These are phyloP conservation scores for Noccaea caerulescens DNA, from an alignment of 345 rosid genomes.

Conservation along the genomic window DNA sequence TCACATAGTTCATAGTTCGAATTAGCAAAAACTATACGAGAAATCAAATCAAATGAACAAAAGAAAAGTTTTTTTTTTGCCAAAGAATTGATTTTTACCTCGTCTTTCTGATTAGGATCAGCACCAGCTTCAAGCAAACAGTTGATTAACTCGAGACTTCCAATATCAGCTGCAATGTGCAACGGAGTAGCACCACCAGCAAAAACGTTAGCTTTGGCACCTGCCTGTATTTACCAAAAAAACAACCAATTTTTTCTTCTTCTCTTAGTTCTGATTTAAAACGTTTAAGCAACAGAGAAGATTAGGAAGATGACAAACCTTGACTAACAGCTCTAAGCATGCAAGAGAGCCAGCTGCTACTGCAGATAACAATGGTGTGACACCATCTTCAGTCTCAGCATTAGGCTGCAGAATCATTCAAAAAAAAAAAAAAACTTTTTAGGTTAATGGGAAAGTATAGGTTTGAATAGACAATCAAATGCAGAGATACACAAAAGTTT, in stretches of 20 bases:
- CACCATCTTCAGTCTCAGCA: conserved; percentile 80
- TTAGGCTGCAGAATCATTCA: conserved; percentile 69
- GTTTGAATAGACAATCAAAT: conserved; percentile 1
- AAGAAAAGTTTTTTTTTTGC: neutral
- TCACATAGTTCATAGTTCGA: neutral
- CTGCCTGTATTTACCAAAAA: conserved; percentile 60
- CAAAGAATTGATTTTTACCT: conserved; percentile 50
- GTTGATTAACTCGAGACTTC: conserved; percentile 65
- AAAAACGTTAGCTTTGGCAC: conserved; percentile 71
- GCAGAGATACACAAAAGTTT: conserved; percentile 25
- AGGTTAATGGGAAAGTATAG: neutral
- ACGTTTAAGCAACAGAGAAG: neutral
- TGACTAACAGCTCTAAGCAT: conserved; percentile 71
- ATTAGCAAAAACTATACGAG: conserved; percentile 5
- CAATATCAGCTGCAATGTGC: conserved; percentile 89
- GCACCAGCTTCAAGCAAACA: conserved; percentile 81
- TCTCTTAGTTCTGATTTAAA: neutral
- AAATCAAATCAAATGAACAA: neutral
- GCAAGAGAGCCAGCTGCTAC: conserved; percentile 89
- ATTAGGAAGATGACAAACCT: conserved; percentile 56
- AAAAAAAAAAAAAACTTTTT: neutral
- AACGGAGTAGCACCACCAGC: conserved; percentile 95
- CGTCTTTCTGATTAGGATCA: conserved; percentile 76
- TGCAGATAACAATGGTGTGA: conserved; percentile 84
- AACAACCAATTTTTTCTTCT: neutral